Evolutionary conservation across 306 rosid species (phyloP).

Genomic region (Glycyrrhiza uralensis): DNA sequence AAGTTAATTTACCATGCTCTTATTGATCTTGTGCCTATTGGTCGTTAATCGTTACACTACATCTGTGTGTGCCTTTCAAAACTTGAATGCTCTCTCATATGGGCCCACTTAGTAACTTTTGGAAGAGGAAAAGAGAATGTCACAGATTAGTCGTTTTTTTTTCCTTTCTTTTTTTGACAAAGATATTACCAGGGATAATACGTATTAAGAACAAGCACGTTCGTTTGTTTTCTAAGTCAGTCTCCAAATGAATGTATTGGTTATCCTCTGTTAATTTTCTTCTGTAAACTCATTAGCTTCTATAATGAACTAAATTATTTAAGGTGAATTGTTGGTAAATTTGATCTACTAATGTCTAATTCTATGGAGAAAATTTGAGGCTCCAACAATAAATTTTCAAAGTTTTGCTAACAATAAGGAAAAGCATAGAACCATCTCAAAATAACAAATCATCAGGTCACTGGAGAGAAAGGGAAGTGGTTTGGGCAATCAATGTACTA

Average conservation of each 20-base stretch:
- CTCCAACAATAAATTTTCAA: neutral
- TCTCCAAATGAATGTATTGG: neutral
- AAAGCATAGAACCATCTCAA: neutral
- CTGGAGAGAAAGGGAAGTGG: neutral
- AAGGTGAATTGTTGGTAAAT: neutral
- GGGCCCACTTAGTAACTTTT: neutral
- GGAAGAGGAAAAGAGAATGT: neutral
- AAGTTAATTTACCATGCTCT: neutral
- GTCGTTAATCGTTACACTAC: neutral
- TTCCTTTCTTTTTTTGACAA: neutral
- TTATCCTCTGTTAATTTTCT: constrained; percentile 4
- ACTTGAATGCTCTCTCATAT: neutral
- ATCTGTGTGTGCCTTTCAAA: neutral
- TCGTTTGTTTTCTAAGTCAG: neutral
- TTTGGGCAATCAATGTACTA: neutral
- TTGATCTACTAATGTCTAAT: neutral
- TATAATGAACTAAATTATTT: neutral
- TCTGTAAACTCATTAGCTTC: neutral
- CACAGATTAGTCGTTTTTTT: too few relatives aligned
- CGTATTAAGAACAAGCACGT: neutral
- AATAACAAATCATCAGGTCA: neutral
- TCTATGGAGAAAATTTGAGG: too few relatives aligned
- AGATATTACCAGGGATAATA: neutral
- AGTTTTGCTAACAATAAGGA: neutral
- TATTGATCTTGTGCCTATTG: neutral